Percentiles rank a stretch among this genome's conserved stretches.
These are phyloP conservation scores for Pseudevernia furfuracea DNA, from an alignment of 495 filamentous ascomycete genomes.

Conservation along the genomic window DNA sequence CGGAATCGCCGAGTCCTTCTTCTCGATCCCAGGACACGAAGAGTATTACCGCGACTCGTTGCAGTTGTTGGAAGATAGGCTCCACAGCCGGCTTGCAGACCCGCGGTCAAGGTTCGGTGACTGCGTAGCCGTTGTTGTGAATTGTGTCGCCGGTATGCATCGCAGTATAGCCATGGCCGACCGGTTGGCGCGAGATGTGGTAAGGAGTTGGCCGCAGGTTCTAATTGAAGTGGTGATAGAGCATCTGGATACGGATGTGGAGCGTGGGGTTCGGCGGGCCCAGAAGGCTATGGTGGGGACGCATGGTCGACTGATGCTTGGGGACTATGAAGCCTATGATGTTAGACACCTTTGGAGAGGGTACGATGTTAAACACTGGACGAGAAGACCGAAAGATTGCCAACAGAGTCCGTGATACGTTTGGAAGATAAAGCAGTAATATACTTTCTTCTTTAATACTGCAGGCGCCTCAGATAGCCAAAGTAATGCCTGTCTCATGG, in stretches of 20 bases:
- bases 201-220: too few relatives aligned
- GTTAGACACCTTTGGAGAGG: too few relatives aligned
- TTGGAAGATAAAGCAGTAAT: too few relatives aligned
- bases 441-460: too few relatives aligned
- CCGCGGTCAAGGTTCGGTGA: too few relatives aligned
- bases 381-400: too few relatives aligned
- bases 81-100: background rate
- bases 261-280: background rate
- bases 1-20: background rate
- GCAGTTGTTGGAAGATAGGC: background rate
- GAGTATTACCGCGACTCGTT: background rate
- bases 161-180: background rate
- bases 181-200: background rate
- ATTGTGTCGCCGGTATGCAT: background rate
- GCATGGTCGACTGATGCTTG: too few relatives aligned
- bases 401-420: too few relatives aligned
- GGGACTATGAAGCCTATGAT: slow-evolving; percentile 1
- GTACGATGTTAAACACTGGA: too few relatives aligned
- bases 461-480: too few relatives aligned
- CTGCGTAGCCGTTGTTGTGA: background rate
- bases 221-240: background rate
- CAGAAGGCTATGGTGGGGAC: background rate
- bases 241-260: background rate
- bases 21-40: background rate
- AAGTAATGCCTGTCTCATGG: too few relatives aligned